Percentiles rank a stretch among this genome's conserved stretches.
Evolutionary conservation across 768 basidiomycete species (phyloP).

Genomic region (Hortiboletus campestris): DNA sequence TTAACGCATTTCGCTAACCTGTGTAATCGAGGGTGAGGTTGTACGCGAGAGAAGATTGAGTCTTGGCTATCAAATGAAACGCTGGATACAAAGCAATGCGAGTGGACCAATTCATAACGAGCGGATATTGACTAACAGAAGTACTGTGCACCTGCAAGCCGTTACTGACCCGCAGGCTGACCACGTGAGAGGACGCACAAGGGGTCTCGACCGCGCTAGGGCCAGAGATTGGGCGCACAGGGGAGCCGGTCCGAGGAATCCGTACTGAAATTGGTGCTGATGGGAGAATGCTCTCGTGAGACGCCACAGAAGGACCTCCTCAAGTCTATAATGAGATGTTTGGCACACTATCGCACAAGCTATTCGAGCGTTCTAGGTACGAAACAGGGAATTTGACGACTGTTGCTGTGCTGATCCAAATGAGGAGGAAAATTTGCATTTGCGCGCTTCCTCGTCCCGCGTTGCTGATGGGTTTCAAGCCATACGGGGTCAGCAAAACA

Average conservation of each 20-base stretch:
- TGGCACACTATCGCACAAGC: no score
- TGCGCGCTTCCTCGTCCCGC: no score
- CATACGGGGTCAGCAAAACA: not conserved
- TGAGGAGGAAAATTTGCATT: no score
- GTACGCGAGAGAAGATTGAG: constrained; percentile 10
- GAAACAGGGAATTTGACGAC: no score
- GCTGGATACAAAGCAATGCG: not conserved
- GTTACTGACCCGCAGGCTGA: not conserved
- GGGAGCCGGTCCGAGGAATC: constrained; percentile 3
- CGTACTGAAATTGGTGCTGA: not conserved
- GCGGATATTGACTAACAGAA: constrained; percentile 5
- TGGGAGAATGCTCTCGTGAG: constrained; percentile 7
- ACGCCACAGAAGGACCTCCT: not conserved
- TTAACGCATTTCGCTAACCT: constrained; percentile 16
- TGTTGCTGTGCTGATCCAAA: no score
- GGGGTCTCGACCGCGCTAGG: not conserved
- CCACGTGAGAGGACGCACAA: not conserved
- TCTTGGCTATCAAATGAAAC: not conserved
- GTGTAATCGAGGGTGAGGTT: constrained; percentile 15
- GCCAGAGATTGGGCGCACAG: not conserved
- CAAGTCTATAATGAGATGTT: no score
- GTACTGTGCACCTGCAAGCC: not conserved
- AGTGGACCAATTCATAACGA: not conserved
- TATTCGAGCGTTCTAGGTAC: not conserved
- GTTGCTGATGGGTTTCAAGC: not conserved